Evolutionary conservation across 2,329 filamentous ascomycete species (phyloP).

Genomic region (Myriosclerotinia curreyana): DNA sequence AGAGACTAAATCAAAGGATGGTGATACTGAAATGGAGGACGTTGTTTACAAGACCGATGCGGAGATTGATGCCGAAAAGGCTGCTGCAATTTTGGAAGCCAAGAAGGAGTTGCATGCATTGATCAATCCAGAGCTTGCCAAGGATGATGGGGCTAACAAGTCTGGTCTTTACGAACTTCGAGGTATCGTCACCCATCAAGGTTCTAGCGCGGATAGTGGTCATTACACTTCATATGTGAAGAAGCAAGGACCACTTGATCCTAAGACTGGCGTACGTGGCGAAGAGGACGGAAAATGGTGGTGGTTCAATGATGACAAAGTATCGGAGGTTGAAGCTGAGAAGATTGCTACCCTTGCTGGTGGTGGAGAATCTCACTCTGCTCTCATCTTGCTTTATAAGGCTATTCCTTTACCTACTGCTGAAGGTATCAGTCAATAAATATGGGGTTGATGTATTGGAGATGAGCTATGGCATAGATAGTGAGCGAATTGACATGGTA

Average conservation of each 20-base stretch:
- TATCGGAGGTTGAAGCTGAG: constrained; percentile 84
- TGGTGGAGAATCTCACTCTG: constrained; percentile 83
- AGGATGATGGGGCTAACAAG: constrained; percentile 83
- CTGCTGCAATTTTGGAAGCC: constrained; percentile 67
- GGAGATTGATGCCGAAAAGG: constrained; percentile 83
- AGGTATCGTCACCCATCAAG: constrained; percentile 93
- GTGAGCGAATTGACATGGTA: background rate
- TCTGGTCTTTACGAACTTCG: constrained; percentile 94
- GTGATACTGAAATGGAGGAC: constrained; percentile 66
- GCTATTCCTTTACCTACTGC: constrained; percentile 66
- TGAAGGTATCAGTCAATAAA: constrained; percentile 43
- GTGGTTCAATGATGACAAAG: constrained; percentile 99
- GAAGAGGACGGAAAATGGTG: constrained; percentile 96
- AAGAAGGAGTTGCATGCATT: constrained; percentile 86
- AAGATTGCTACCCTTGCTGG: constrained; percentile 89
- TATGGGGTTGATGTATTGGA: background rate
- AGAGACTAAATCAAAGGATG: constrained; percentile 51
- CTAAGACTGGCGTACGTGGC: constrained; percentile 70
- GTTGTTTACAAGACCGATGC: constrained; percentile 81
- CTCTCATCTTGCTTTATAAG: constrained; percentile 74
- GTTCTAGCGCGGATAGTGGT: constrained; percentile 91
- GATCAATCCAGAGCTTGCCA: constrained; percentile 69
- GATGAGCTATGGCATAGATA: background rate
- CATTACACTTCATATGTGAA: constrained; percentile 99
- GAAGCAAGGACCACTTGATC: constrained; percentile 72